These are phyloP conservation scores for Boletellus deceptivus DNA, from an alignment of 1,284 basidiomycete genomes.

Conservation along the genomic window DNA sequence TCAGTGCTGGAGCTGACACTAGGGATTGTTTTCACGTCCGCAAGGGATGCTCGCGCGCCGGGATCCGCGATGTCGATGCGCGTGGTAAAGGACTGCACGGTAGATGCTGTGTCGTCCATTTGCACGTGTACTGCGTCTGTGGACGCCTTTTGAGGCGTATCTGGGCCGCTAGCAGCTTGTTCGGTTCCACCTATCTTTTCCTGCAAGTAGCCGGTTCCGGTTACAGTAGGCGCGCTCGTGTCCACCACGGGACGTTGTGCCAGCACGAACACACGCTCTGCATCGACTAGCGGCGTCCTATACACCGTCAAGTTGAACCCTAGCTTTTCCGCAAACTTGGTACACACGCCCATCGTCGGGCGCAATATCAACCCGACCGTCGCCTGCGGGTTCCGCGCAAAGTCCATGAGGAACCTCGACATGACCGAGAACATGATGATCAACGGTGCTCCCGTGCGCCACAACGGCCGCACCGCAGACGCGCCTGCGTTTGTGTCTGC, in stretches of 20 bases:
- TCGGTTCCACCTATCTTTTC: not conserved
- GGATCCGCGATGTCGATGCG: conserved; percentile 22
- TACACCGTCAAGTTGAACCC: conserved; percentile 32
- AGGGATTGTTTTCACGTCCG: conserved; percentile 5
- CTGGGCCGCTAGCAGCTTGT: not conserved
- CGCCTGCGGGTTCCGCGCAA: conserved; percentile 9
- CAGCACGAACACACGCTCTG: conserved; percentile 33
- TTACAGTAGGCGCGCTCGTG: not conserved
- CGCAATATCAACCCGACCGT: conserved; percentile 33
- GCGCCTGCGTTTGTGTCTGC: not conserved
- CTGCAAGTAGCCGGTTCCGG: conserved; percentile 8
- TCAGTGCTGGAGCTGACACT: conserved; percentile 2
- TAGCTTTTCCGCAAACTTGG: conserved; percentile 17
- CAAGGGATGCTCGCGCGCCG: conserved; percentile 11
- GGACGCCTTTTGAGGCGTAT: not conserved
- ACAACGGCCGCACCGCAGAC: not conserved
- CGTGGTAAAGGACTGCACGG: conserved; percentile 12
- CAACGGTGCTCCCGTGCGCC: conserved; percentile 36
- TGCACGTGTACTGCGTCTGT: not conserved
- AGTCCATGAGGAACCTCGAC: conserved; percentile 30
- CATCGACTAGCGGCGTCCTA: conserved; percentile 31
- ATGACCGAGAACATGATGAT: conserved; percentile 40
- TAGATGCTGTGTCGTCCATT: conserved; percentile 13
- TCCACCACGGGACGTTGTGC: conserved; percentile 8
- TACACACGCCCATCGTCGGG: conserved; percentile 13